Percentiles rank a stretch among this genome's conserved stretches.
phyloP scores from a whole-genome alignment of 2,329 filamentous ascomycete species.

The Leptographium lundbergii region DNA sequence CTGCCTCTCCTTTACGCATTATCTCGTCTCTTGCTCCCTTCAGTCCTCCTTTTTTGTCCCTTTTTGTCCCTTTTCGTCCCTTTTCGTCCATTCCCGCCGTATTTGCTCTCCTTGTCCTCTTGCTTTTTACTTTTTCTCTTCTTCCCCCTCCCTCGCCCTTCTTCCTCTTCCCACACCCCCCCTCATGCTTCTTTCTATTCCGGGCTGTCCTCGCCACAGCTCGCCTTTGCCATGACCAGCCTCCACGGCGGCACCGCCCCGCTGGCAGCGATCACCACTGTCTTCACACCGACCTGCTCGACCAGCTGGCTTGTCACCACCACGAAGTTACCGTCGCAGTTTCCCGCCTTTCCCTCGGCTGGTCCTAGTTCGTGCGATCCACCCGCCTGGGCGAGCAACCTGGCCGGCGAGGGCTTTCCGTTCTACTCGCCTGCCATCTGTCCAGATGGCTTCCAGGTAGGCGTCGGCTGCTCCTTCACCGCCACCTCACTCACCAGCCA shows the following conservation, averaged over 20 bases:
- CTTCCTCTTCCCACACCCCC: too few relatives aligned
- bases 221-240: conserved; percentile 9
- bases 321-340: conserved; percentile 25
- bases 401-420: conserved; percentile 22
- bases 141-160: too few relatives aligned
- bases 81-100: neutral
- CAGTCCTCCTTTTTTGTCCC: neutral
- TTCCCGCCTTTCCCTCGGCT: conserved; percentile 18
- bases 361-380: conserved; percentile 19
- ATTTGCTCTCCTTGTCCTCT: neutral
- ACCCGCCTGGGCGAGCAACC: conserved; percentile 22
- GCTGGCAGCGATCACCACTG: conserved; percentile 25
- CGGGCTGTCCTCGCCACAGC: neutral
- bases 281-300: conserved; percentile 27
- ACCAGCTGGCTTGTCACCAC: conserved; percentile 28
- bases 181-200: neutral
- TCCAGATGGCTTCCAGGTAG: conserved; percentile 23
- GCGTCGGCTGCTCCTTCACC: conserved; percentile 16
- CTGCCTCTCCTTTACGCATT: neutral
- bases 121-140: neutral
- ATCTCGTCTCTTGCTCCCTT: neutral
- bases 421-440: conserved; percentile 29
- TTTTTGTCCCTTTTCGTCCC: neutral
- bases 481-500: conserved; percentile 5
- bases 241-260: conserved; percentile 17